Evolutionary conservation across 139 green algal species (phyloP), one percentile per base, ranked within the genome.

Genomic region (Coccomyxa sp.): DNA sequence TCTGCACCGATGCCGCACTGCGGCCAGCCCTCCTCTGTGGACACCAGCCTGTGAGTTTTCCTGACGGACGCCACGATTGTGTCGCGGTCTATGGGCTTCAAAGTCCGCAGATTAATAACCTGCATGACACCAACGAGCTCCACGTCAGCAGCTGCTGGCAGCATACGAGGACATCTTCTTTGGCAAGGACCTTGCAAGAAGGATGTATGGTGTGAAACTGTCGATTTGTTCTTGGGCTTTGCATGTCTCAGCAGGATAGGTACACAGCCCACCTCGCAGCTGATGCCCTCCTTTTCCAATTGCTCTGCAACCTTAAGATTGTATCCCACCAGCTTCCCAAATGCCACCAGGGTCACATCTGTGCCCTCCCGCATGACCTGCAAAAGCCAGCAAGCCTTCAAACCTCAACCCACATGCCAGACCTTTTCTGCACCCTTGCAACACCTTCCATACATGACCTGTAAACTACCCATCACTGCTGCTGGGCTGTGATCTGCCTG

Each of bases 21-120:
- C 25, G 96, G 96, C 97, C 97, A 99, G 31, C 97, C 97, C 93
- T 99, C 97, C 92, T 99, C 97, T 28, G 99, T 95, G 13, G 85
- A 86, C 25, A 98, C 89, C 10, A 98, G 75, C 51, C 93, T 88
- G 81, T 96, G 92, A 57, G 97, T 99, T 88, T 99, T 99, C 67
- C 82, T 79, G 23, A 98, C 90, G 12, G 88, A 95, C 12, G 87
- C 86, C 4, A 94, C 81, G 67, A 99, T 96, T 32, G 95, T 92
- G 15, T 93, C 94, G 27, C 93, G 85, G 88, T 99, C 97, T 28
- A 99, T 86, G 14, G 97, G 97, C 83, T 97, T 96, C 51, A 99
- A 91, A 60, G 90, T 94, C 59, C 97, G 89, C 85, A 99, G 91
- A 90, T 99, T 99, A 85, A 99, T 95, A 16, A 96, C 93, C 92